Percentiles rank a stretch among this genome's conserved stretches.
These are phyloP conservation scores for Mallotus repandus DNA, from an alignment of 441 rosid genomes.

Conservation along the genomic window DNA sequence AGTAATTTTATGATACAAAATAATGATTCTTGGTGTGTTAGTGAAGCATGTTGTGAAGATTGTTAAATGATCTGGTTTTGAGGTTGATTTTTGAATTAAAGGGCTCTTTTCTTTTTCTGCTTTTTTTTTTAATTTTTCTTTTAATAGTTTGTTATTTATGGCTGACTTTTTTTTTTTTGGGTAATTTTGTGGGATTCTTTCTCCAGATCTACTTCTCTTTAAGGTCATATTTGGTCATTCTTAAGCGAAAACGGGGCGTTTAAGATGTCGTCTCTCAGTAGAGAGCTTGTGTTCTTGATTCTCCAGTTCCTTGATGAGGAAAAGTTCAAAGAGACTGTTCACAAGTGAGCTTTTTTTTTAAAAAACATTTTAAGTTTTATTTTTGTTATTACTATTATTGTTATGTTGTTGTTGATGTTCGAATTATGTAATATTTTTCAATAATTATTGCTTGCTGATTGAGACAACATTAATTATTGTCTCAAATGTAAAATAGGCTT, in stretches of 20 bases:
- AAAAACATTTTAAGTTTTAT: constrained; percentile 4
- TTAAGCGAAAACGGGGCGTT: constrained; percentile 38
- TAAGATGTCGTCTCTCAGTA: constrained; percentile 93
- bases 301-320: constrained; percentile 98
- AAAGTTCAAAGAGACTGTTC: constrained; percentile 98
- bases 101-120: neutral
- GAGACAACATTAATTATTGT: constrained; percentile 20
- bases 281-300: constrained; percentile 98
- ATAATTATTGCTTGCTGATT: constrained; percentile 19
- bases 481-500: constrained; percentile 52
- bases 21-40: constrained; percentile 23
- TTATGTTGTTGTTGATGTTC: neutral
- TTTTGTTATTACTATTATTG: neutral
- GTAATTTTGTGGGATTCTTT: constrained; percentile 16
- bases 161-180: constrained; percentile 30
- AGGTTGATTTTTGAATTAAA: constrained; percentile 16
- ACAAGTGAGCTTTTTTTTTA: constrained; percentile 50
- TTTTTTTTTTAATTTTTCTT: neutral
- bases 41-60: constrained; percentile 20
- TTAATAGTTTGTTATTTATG: constrained; percentile 10
- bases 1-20: constrained; percentile 23
- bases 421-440: constrained; percentile 15
- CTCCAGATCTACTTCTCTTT: constrained; percentile 63
- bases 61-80: constrained; percentile 42
- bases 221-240: constrained; percentile 35